These are phyloP conservation scores for Suillus clintonianus DNA, from an alignment of 768 basidiomycete species.

Conservation along the genomic window DNA sequence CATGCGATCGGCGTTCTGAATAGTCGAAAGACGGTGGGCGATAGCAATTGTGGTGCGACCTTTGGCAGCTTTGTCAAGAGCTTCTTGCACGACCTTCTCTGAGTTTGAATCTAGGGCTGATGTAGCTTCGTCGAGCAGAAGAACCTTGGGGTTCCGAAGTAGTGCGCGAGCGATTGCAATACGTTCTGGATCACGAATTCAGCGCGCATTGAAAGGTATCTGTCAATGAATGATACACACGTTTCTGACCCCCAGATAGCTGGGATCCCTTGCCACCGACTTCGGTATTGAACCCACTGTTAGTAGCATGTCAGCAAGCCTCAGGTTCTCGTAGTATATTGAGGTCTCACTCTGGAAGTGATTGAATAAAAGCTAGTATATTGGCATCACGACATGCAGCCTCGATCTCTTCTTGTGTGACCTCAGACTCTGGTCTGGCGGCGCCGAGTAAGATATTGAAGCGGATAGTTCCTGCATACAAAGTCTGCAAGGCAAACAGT, in stretches of 20 bases:
- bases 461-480: constrained; percentile 89
- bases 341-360: constrained; percentile 69
- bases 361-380: constrained; percentile 86
- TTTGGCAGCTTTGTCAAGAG: constrained; percentile 88
- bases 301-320: constrained; percentile 11
- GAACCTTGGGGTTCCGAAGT: constrained; percentile 84
- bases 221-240: constrained; percentile 38
- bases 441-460: constrained; percentile 92
- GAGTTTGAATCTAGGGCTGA: constrained; percentile 90
- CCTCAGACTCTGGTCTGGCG: constrained; percentile 69
- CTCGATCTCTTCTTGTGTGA: constrained; percentile 87
- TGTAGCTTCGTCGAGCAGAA: constrained; percentile 88
- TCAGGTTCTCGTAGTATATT: background rate
- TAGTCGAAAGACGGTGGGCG: constrained; percentile 92
- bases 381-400: constrained; percentile 85
- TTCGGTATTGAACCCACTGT: constrained; percentile 85
- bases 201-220: constrained; percentile 2
- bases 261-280: constrained; percentile 91
- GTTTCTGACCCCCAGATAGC: constrained; percentile 87
- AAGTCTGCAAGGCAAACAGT: constrained; percentile 38
- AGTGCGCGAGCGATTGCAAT: constrained; percentile 90
- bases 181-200: constrained; percentile 42
- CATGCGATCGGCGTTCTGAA: constrained; percentile 91
- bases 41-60: constrained; percentile 95
- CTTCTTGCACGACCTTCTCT: constrained; percentile 93